Percentiles rank a stretch among this genome's conserved stretches.
Conservation (phyloP, 78 protist genomes). For the Chrysochromulina parva region DNA sequence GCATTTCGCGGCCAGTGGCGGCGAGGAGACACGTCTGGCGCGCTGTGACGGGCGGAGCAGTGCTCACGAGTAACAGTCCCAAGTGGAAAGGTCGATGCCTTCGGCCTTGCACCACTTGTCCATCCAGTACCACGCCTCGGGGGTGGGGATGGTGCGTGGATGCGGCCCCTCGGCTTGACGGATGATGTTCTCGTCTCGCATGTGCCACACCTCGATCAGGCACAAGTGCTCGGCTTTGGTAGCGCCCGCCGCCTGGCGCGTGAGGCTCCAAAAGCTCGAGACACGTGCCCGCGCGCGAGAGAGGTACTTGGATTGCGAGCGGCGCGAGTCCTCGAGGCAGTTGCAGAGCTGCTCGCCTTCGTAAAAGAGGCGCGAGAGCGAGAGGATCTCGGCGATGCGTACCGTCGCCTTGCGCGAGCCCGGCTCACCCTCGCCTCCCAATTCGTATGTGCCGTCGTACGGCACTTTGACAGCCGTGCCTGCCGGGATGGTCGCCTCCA, state of each 20-base stretch:
- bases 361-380: neutral
- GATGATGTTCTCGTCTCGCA: neutral
- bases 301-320: neutral
- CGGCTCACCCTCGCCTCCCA: neutral
- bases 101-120: neutral
- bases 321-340: neutral
- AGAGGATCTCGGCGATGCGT: neutral
- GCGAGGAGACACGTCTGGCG: no score
- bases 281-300: neutral
- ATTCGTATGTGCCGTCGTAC: neutral
- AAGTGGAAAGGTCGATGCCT: neutral
- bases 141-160: neutral
- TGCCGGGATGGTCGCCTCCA: neutral
- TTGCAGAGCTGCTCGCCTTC: conserved; percentile 11
- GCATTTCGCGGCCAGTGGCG: no score
- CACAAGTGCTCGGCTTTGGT: neutral
- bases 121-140: conserved; percentile 10
- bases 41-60: no score
- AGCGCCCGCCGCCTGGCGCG: neutral
- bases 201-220: neutral
- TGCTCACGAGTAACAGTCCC: neutral
- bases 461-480: neutral
- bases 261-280: neutral
- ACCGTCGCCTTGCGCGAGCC: neutral
- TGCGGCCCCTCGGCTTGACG: conserved; percentile 9